phyloP scores from a whole-genome alignment of 495 filamentous ascomycete species.

The Filosporella fistucella region DNA sequence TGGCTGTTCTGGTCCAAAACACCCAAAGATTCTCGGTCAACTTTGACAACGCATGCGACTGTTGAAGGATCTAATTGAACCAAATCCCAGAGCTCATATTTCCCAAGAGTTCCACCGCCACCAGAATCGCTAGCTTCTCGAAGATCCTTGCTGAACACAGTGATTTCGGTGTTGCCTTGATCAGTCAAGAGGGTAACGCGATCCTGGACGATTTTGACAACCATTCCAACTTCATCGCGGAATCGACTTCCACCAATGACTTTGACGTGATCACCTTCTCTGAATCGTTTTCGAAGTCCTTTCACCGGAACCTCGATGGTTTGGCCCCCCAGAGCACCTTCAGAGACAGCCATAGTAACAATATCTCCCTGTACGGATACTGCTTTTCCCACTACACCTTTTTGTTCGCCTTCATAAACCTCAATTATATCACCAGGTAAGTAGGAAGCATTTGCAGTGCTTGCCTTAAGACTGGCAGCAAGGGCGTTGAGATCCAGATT shows the following conservation, averaged over 20 bases:
- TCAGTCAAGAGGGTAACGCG: constrained; percentile 89
- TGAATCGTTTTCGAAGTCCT: constrained; percentile 89
- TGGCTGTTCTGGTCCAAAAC: constrained; percentile 89
- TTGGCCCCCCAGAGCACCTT: constrained; percentile 78
- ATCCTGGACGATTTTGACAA: constrained; percentile 86
- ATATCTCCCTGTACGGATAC: constrained; percentile 88
- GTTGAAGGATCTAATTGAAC: constrained; percentile 91
- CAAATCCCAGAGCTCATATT: constrained; percentile 87
- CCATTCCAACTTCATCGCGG: constrained; percentile 92
- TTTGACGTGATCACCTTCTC: constrained; percentile 94
- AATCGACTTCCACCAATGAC: constrained; percentile 94
- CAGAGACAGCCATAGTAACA: constrained; percentile 80
- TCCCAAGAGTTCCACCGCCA: constrained; percentile 69
- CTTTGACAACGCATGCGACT: constrained; percentile 89
- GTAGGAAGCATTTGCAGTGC: constrained; percentile 71
- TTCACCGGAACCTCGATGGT: constrained; percentile 89
- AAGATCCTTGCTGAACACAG: constrained; percentile 96
- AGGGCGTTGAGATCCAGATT: constrained; percentile 89
- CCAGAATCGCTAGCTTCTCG: constrained; percentile 88
- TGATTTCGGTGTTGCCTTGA: constrained; percentile 86
- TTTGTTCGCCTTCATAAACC: constrained; percentile 94
- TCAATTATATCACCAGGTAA: constrained; percentile 91
- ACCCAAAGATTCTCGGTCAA: constrained; percentile 86
- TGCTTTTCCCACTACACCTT: constrained; percentile 80
- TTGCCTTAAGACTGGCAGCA: constrained; percentile 78